Evolutionary conservation across 2,329 filamentous ascomycete genomes (phyloP).

Genomic region (Fusarium sp.): DNA sequence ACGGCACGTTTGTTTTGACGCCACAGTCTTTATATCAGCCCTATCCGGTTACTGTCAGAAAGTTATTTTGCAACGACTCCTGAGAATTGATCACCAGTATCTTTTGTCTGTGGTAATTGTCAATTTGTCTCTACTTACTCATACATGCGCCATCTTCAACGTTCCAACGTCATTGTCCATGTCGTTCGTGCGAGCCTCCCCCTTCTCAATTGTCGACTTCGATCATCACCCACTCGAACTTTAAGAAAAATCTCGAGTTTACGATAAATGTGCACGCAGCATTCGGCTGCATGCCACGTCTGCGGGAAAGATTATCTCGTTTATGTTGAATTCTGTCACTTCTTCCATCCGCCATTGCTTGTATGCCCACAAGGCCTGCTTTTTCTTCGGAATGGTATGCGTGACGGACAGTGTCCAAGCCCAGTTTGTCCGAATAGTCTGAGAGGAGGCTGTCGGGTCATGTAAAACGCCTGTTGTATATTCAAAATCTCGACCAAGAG

Average conservation of each 20-base stretch:
- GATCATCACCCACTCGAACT: slow-evolving; percentile 24
- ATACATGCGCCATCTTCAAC: slow-evolving; percentile 4
- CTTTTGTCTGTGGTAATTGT: slow-evolving; percentile 8
- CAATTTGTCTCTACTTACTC: slow-evolving; percentile 7
- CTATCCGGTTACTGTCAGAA: slow-evolving; percentile 35
- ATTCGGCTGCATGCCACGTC: slow-evolving; percentile 67
- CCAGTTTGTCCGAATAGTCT: slow-evolving; percentile 69
- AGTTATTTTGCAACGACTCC: slow-evolving; percentile 12
- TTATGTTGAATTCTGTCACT: slow-evolving; percentile 67
- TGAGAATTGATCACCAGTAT: slow-evolving; percentile 3
- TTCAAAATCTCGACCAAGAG: slow-evolving; percentile 15
- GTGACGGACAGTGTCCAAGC: slow-evolving; percentile 67
- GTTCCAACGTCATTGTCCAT: slow-evolving; percentile 34
- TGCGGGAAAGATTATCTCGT: slow-evolving; percentile 70
- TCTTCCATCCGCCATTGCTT: slow-evolving; percentile 62
- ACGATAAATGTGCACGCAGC: slow-evolving; percentile 70
- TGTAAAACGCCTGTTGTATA: slow-evolving; percentile 53
- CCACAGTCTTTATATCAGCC: slow-evolving; percentile 48
- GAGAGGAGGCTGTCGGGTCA: slow-evolving; percentile 66
- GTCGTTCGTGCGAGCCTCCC: slow-evolving; percentile 38
- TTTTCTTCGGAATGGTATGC: slow-evolving; percentile 59
- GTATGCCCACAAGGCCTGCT: slow-evolving; percentile 59
- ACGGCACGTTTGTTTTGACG: slow-evolving; percentile 25
- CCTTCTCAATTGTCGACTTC: slow-evolving; percentile 27
- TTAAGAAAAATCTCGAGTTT: slow-evolving; percentile 43